Evolutionary conservation across 768 basidiomycete genomes (phyloP), one percentile per base, ranked within the genome.

Genomic region (Hygrocybe coccinea): DNA sequence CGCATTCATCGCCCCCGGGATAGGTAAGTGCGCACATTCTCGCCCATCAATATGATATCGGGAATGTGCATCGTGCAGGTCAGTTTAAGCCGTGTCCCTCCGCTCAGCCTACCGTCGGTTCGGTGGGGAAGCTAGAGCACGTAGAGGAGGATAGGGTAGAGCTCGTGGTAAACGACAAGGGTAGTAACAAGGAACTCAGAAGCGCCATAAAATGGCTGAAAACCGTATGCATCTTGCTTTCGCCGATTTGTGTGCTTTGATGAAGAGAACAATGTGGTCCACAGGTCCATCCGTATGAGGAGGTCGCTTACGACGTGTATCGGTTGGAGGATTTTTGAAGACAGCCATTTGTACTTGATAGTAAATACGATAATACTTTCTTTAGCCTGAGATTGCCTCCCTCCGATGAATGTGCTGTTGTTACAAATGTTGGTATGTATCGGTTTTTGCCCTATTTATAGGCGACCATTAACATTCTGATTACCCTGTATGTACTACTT

Each of bases 301-400:
- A 81, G 63, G 78, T 82, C 47, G 80, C 77, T 4, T 81, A 81
- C 58, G 79, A 82, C 58, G 78, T 83, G 2, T 79, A 81, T 64
- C 75, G 71, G 43, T 64, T 79, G 2, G 76, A 80, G 62, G 70
- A 76, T 57, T 66, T 76, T 49, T 75, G 61, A 76, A 3, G 47
- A 49, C 53, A 3, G 24, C 17, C 7, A 8, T 29, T 8, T 8
- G 29, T 29, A 29, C n/a, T n/a, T n/a, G n/a, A n/a, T n/a, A n/a
- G n/a, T n/a, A n/a, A n/a, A n/a, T n/a, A n/a, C n/a, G n/a, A n/a
- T n/a, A n/a, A n/a, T n/a, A n/a, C n/a, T 29, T 29, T 29, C 29
- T 29, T 29, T 29, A 29, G 8, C 29, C 4, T 29, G 29, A 8
- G 8, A 29, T 29, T 29, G 29, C n/a, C n/a, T n/a, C n/a, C n/a